phyloP scores from a whole-genome alignment of 2,329 filamentous ascomycete genomes.

The Botrytis galanthina region DNA sequence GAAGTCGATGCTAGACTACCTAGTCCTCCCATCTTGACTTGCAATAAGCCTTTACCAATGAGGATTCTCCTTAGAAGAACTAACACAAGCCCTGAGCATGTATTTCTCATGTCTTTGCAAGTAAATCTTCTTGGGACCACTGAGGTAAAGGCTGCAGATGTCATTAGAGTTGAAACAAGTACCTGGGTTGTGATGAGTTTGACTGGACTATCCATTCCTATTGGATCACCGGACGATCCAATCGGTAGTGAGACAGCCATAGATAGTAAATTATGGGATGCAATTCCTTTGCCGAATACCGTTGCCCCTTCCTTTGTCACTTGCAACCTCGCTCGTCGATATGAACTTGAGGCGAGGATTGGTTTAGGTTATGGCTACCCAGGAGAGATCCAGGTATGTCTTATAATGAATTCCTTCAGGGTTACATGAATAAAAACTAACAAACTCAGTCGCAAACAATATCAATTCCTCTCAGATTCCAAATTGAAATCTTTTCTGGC shows the following conservation, averaged over 20 bases:
- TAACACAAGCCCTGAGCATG: conserved; percentile 62
- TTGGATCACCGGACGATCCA: conserved; percentile 59
- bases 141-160: conserved; percentile 72
- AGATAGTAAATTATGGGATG: conserved; percentile 70
- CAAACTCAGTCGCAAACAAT: conserved; percentile 65
- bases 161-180: conserved; percentile 66
- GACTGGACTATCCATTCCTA: conserved; percentile 67
- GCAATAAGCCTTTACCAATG: conserved; percentile 80
- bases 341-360: conserved; percentile 79
- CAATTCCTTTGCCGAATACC: conserved; percentile 72
- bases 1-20: conserved; percentile 78
- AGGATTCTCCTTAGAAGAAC: conserved; percentile 77
- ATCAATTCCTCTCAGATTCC: conserved; percentile 74
- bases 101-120: conserved; percentile 77
- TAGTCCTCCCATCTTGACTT: conserved; percentile 83
- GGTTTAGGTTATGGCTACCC: conserved; percentile 72
- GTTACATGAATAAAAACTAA: conserved; percentile 20
- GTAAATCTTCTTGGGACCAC: conserved; percentile 80
- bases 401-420: neutral
- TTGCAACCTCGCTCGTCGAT: conserved; percentile 80
- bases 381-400: conserved; percentile 40
- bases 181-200: conserved; percentile 74
- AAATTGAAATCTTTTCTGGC: conserved; percentile 81
- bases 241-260: conserved; percentile 67
- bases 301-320: conserved; percentile 83